These are phyloP conservation scores for Nidularia pulvinata DNA, from an alignment of 768 basidiomycete genomes.

Conservation along the genomic window DNA sequence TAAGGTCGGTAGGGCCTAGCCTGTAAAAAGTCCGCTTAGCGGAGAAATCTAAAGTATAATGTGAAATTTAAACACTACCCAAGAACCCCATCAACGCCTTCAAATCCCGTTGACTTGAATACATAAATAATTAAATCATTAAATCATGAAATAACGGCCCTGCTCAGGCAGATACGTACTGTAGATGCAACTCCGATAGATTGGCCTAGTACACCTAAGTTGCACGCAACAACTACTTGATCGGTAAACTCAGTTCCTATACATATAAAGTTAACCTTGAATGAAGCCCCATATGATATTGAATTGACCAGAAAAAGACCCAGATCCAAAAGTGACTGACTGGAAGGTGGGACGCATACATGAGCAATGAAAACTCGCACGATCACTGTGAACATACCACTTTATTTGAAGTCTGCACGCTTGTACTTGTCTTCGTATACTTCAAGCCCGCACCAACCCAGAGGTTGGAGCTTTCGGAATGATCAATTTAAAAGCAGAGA, in stretches of 20 bases:
- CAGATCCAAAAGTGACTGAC: conserved; percentile 49
- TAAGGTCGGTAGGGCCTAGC: conserved; percentile 60
- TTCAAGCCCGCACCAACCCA: conserved; percentile 57
- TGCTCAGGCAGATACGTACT: conserved; percentile 6
- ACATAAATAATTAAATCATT: neutral
- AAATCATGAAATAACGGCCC: too few species aligned
- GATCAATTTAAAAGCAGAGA: too few species aligned
- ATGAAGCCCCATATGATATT: neutral
- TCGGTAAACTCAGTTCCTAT: conserved; percentile 49
- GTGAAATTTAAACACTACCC: conserved; percentile 36
- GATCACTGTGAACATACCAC: conserved; percentile 25
- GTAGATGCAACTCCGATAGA: conserved; percentile 63
- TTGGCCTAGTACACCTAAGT: conserved; percentile 50
- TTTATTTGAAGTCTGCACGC: conserved; percentile 35
- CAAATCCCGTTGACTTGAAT: conserved; percentile 37
- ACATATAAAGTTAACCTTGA: neutral
- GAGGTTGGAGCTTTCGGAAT: conserved; percentile 54
- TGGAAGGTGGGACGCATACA: too few species aligned
- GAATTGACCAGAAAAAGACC: conserved; percentile 51
- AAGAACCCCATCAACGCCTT: conserved; percentile 61
- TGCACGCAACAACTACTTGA: conserved; percentile 47
- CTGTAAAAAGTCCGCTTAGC: conserved; percentile 20
- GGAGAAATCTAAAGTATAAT: too few species aligned
- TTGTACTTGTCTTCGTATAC: conserved; percentile 51
- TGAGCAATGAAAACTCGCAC: too few species aligned